Evolutionary conservation across 495 filamentous ascomycete genomes (phyloP).

Genomic region (Tuber borchii): DNA sequence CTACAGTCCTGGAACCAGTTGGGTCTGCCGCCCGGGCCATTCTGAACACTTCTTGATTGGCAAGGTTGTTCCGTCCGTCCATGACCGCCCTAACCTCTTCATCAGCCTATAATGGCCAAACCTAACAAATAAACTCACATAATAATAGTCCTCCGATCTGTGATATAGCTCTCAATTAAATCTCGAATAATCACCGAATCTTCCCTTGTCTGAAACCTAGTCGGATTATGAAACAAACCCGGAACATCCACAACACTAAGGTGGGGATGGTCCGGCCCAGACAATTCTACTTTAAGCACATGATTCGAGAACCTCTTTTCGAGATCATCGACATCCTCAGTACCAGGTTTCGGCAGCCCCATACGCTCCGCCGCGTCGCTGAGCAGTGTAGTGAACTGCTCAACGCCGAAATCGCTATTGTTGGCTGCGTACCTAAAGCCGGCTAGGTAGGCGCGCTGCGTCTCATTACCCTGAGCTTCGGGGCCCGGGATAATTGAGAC

Average conservation of each 20-base stretch:
- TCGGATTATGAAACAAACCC: slow-evolving; percentile 48
- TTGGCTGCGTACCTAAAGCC: slow-evolving; percentile 35
- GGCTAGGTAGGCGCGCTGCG: slow-evolving; percentile 26
- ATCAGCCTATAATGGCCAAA: background rate
- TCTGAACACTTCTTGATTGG: slow-evolving; percentile 43
- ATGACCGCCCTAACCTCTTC: slow-evolving; percentile 37
- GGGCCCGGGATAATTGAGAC: slow-evolving; percentile 45
- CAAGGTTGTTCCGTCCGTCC: slow-evolving; percentile 39
- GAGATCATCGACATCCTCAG: slow-evolving; percentile 27
- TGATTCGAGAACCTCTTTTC: slow-evolving; percentile 46
- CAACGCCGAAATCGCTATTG: slow-evolving; percentile 37
- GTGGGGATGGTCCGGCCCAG: slow-evolving; percentile 48
- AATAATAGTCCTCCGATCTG: slow-evolving; percentile 46
- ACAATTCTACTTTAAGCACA: slow-evolving; percentile 50
- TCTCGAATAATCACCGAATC: slow-evolving; percentile 43
- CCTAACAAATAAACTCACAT: slow-evolving; percentile 41
- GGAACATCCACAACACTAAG: slow-evolving; percentile 54
- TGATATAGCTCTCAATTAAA: slow-evolving; percentile 49
- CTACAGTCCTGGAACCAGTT: slow-evolving; percentile 45
- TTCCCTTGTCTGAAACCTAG: slow-evolving; percentile 43
- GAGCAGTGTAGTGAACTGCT: slow-evolving; percentile 40
- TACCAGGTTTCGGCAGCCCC: slow-evolving; percentile 40
- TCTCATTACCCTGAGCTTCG: slow-evolving; percentile 29
- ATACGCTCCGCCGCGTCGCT: slow-evolving; percentile 38
- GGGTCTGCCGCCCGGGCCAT: slow-evolving; percentile 42